phyloP scores from a whole-genome alignment of 352 stramenopile species.

The Peronospora farinosa region DNA sequence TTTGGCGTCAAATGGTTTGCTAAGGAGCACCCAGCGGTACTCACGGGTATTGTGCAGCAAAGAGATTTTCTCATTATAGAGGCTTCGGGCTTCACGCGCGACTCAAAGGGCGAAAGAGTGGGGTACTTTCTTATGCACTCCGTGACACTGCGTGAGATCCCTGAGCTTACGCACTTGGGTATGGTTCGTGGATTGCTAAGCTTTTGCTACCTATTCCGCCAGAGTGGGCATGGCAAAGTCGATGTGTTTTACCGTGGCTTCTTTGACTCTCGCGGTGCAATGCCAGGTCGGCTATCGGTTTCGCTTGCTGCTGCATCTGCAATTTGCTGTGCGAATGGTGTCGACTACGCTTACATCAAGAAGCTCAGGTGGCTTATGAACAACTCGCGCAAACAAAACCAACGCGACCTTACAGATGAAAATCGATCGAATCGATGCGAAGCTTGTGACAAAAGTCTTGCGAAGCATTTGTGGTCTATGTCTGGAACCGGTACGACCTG shows the following conservation, averaged over 20 bases:
- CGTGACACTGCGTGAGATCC: slow-evolving; percentile 23
- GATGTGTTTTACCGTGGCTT: slow-evolving; percentile 41
- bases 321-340: slow-evolving; percentile 14
- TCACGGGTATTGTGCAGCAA: slow-evolving; percentile 30
- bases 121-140: slow-evolving; percentile 43
- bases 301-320: slow-evolving; percentile 17
- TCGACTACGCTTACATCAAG: slow-evolving; percentile 42
- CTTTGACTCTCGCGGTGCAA: slow-evolving; percentile 23
- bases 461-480: slow-evolving; percentile 9
- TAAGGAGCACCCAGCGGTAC: slow-evolving; percentile 27
- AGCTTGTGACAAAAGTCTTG: slow-evolving; percentile 19
- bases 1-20: slow-evolving; percentile 49
- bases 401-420: background rate
- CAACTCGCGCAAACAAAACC: background rate
- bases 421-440: slow-evolving; percentile 23
- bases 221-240: slow-evolving; percentile 23
- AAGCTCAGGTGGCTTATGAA: slow-evolving; percentile 40
- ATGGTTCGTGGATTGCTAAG: slow-evolving; percentile 34
- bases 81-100: slow-evolving; percentile 13
- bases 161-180: slow-evolving; percentile 24
- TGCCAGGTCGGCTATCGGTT: slow-evolving; percentile 21
- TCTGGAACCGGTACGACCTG: slow-evolving; percentile 26
- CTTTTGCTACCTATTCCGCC: slow-evolving; percentile 35
- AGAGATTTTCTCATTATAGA: slow-evolving; percentile 36
- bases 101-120: slow-evolving; percentile 26